phyloP scores from a whole-genome alignment of 805 yeast genomes.

The Cyberlindnera amylophila region DNA sequence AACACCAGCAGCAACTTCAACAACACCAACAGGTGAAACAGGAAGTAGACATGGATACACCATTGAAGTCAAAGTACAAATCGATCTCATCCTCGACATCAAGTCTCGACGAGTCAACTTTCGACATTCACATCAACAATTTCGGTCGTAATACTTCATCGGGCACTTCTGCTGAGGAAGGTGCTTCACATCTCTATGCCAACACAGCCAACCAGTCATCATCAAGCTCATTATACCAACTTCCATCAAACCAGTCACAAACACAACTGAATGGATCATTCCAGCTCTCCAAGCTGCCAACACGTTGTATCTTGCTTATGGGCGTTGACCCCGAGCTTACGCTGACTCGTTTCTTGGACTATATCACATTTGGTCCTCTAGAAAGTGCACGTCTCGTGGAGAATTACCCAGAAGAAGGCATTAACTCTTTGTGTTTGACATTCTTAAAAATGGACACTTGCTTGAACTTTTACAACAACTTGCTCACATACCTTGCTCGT shows the following conservation, averaged over 20 bases:
- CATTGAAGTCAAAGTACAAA: slow-evolving; percentile 11
- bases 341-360: slow-evolving; percentile 36
- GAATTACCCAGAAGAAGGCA: slow-evolving; percentile 24
- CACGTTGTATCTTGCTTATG: slow-evolving; percentile 26
- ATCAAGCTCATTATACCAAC: slow-evolving; percentile 11
- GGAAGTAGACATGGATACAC: slow-evolving; percentile 5
- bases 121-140: slow-evolving; percentile 7
- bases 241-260: slow-evolving; percentile 9
- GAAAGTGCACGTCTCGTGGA: slow-evolving; percentile 49
- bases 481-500: slow-evolving; percentile 34
- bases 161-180: slow-evolving; percentile 7
- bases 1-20: slow-evolving; percentile 3
- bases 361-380: slow-evolving; percentile 55
- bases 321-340: slow-evolving; percentile 19
- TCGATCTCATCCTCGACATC: slow-evolving; percentile 14
- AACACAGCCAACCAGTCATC: slow-evolving; percentile 10
- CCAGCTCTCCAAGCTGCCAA: slow-evolving; percentile 20
- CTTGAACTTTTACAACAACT: slow-evolving; percentile 34
- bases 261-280: slow-evolving; percentile 6
- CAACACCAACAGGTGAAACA: neutral
- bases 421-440: slow-evolving; percentile 20
- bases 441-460: slow-evolving; percentile 33
- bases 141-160: slow-evolving; percentile 7
- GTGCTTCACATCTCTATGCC: slow-evolving; percentile 4
- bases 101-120: slow-evolving; percentile 12